Percentiles rank a stretch among this genome's conserved stretches.
phyloP scores from a whole-genome alignment of 2,329 filamentous ascomycete species.

The Nemania bipapillata region DNA sequence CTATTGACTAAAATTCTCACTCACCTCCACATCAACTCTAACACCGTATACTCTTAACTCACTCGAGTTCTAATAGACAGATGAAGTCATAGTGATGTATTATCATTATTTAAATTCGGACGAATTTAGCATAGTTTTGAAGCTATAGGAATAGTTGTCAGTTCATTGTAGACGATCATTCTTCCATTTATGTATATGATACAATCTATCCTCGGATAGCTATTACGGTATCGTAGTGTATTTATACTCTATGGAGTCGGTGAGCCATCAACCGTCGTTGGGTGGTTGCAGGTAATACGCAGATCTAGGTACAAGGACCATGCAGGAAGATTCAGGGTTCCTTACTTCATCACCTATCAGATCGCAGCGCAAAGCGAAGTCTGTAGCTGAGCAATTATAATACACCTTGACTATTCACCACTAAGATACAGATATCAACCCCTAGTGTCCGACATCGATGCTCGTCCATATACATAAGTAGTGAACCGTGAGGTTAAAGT shows the following conservation, averaged over 20 bases:
- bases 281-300: constrained; percentile 4
- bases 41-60: too few relatives aligned
- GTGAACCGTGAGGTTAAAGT: neutral
- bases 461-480: neutral
- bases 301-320: constrained; percentile 25
- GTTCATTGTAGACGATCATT: neutral
- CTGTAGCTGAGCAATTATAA: neutral
- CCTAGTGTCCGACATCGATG: neutral
- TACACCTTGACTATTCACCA: neutral
- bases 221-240: neutral
- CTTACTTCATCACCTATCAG: constrained; percentile 12
- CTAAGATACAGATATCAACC: neutral
- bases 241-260: constrained; percentile 13
- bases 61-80: too few relatives aligned
- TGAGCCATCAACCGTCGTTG: constrained; percentile 6
- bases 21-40: too few relatives aligned
- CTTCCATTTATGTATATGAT: neutral
- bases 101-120: neutral
- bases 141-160: neutral
- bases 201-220: neutral
- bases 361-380: neutral
- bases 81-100: too few relatives aligned
- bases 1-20: neutral
- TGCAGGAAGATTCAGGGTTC: constrained; percentile 27
- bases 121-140: neutral